Evolutionary conservation across 176 grass and related monocot genomes (phyloP).

Genomic region (Alopecurus myosuroides): DNA sequence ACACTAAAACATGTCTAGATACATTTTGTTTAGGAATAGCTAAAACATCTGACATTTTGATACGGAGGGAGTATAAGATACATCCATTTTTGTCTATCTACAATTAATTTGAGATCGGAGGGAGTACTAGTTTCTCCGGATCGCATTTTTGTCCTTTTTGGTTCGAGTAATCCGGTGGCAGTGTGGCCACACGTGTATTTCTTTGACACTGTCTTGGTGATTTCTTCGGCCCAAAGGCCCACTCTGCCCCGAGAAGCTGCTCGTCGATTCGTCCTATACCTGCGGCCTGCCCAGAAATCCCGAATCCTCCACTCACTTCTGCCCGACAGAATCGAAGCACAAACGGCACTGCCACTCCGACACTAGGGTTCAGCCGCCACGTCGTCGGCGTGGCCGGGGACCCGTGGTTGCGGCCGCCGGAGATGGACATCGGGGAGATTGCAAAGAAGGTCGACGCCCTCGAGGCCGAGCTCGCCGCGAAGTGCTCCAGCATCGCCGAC

Average conservation of each 20-base stretch:
- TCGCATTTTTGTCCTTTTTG: no score
- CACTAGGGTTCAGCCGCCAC: not conserved
- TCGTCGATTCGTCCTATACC: not conserved
- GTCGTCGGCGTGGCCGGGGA: not conserved
- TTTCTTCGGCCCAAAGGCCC: not conserved
- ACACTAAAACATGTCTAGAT: no score
- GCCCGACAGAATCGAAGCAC: not conserved
- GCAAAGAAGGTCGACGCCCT: conserved; percentile 6
- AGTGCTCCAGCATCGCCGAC: conserved; percentile 28
- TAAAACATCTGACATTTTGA: no score
- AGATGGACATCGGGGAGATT: not conserved
- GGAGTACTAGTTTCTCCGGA: no score
- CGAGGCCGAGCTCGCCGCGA: conserved; percentile 25
- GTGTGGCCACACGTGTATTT: no score
- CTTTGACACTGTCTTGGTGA: no score
- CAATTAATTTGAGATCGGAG: no score
- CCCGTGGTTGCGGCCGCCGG: not conserved
- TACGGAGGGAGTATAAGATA: no score
- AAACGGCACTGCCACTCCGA: not conserved
- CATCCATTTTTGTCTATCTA: no score
- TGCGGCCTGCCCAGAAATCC: not conserved
- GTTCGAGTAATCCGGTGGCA: no score
- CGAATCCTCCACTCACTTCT: not conserved
- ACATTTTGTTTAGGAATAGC: no score
- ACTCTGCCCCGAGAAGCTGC: not conserved